Evolutionary conservation across 495 filamentous ascomycete species (phyloP).

Genomic region (Letharia lupina): DNA sequence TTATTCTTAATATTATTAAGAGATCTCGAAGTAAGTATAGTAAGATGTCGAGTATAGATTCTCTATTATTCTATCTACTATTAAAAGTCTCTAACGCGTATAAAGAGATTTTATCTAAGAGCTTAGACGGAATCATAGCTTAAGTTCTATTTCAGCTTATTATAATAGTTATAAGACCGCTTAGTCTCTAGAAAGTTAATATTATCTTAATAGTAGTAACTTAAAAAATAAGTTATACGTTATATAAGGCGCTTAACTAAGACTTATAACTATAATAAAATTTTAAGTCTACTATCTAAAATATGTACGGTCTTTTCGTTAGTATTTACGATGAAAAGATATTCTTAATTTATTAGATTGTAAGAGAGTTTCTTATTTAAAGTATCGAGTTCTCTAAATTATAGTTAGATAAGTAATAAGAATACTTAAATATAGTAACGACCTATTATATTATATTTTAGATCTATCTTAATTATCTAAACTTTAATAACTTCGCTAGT

Average conservation of each 20-base stretch:
- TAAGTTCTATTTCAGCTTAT: constrained; percentile 34
- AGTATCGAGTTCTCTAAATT: not conserved
- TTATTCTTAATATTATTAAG: constrained; percentile 33
- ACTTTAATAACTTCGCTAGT: not conserved
- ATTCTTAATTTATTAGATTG: constrained; percentile 38
- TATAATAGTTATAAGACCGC: constrained; percentile 30
- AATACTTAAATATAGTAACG: constrained; percentile 1
- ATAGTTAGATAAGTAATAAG: constrained; percentile 9
- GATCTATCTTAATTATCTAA: constrained; percentile 9
- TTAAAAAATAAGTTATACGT: constrained; percentile 16
- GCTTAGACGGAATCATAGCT: constrained; percentile 17
- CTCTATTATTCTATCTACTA: constrained; percentile 28
- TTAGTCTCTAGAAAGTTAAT: constrained; percentile 33
- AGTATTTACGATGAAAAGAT: constrained; percentile 30
- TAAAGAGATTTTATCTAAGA: constrained; percentile 29
- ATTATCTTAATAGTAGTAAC: constrained; percentile 33
- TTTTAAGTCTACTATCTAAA: constrained; percentile 26
- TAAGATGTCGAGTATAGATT: constrained; percentile 24
- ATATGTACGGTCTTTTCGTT: constrained; percentile 36
- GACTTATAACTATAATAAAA: constrained; percentile 24
- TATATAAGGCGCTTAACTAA: constrained; percentile 22
- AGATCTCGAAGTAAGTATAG: constrained; percentile 21
- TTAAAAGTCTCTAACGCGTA: constrained; percentile 30
- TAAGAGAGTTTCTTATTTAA: constrained; percentile 33
- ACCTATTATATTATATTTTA: constrained; percentile 6